Conservation (phyloP, 2,329 filamentous ascomycete genomes). For the Claviceps sp. region DNA sequence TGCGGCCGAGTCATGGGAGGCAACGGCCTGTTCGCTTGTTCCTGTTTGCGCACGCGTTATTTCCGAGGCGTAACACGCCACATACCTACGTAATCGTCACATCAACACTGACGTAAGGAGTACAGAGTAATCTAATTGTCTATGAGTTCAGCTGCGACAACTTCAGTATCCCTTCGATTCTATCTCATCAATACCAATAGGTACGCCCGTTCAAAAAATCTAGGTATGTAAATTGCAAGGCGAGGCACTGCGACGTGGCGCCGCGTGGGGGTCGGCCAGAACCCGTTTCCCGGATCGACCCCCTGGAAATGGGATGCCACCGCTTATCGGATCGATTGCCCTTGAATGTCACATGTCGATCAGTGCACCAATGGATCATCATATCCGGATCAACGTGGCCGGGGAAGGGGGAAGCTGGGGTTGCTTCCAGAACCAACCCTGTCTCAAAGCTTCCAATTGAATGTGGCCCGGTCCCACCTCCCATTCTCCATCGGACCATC, state of each 20-base stretch:
- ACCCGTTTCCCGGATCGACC: background rate
- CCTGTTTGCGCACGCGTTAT: background rate
- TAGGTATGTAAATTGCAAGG: too few relatives aligned
- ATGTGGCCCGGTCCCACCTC: background rate
- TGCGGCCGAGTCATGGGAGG: background rate
- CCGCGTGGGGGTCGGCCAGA: background rate
- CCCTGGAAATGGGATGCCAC: background rate
- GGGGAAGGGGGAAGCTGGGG: background rate
- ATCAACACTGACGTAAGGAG: background rate
- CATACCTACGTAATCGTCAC: too few relatives aligned
- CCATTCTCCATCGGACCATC: background rate
- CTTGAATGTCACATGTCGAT: background rate
- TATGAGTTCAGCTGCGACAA: too few relatives aligned
- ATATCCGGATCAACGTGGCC: background rate
- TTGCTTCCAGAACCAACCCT: background rate
- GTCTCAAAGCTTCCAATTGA: background rate
- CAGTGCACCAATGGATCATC: background rate
- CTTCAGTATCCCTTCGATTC: background rate
- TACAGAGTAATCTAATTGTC: background rate
- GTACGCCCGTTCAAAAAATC: too few relatives aligned
- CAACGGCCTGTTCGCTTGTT: background rate
- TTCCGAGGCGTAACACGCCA: background rate
- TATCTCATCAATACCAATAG: too few relatives aligned
- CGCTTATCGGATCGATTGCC: background rate
- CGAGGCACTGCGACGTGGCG: background rate